Conservation (phyloP, 768 basidiomycete genomes). For the Crepidotus variabilis region DNA sequence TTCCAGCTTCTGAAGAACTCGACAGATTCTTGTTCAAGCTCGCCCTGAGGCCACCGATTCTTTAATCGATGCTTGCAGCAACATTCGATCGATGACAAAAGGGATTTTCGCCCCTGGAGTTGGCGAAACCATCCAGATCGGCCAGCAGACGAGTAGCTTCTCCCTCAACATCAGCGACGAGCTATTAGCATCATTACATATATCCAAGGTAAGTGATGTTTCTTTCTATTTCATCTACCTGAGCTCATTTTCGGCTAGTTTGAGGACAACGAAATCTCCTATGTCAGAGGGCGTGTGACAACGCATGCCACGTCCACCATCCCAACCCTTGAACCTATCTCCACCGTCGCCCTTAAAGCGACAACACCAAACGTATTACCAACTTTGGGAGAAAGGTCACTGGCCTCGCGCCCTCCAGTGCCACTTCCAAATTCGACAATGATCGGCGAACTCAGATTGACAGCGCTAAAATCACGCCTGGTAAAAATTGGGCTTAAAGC, state of each 20-base stretch:
- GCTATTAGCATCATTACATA: constrained; percentile 70
- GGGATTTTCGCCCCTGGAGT: constrained; percentile 80
- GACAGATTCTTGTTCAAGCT: constrained; percentile 87
- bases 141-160: constrained; percentile 93
- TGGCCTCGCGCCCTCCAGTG: constrained; percentile 64
- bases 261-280: constrained; percentile 96
- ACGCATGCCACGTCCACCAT: constrained; percentile 85
- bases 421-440: constrained; percentile 86
- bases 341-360: constrained; percentile 24
- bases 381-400: constrained; percentile 24
- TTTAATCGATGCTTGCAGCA: constrained; percentile 76
- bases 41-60: constrained; percentile 59
- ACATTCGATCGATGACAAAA: constrained; percentile 86
- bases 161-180: constrained; percentile 93
- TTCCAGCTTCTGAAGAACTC: constrained; percentile 2
- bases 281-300: constrained; percentile 83
- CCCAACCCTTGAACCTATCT: constrained; percentile 77
- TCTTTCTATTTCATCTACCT: neutral
- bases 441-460: constrained; percentile 96
- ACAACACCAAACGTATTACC: constrained; percentile 19
- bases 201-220: constrained; percentile 70
- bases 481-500: constrained; percentile 76
- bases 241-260: constrained; percentile 50
- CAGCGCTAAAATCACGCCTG: constrained; percentile 80
- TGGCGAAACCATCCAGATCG: constrained; percentile 84